A percentile compares a stretch with the other conserved stretches of the same genome.
Conservation (phyloP, 2,329 filamentous ascomycete species). For the Zymoseptoria passerinii region DNA sequence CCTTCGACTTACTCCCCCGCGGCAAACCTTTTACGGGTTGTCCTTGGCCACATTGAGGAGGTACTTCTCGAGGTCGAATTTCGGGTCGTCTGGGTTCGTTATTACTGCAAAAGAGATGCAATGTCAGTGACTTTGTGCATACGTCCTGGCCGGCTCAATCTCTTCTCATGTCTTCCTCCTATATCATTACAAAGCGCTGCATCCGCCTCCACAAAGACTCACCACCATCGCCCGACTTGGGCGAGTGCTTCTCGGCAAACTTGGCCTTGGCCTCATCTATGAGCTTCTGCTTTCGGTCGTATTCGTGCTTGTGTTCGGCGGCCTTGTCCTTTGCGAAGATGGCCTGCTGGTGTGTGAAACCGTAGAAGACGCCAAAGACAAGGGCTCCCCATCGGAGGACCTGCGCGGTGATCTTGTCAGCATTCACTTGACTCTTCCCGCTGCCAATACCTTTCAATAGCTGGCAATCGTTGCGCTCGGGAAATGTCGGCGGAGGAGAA, state of each 20-base stretch:
- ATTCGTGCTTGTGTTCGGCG: slow-evolving; percentile 68
- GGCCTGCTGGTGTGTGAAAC: slow-evolving; percentile 82
- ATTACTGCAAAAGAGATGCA: slow-evolving; percentile 46
- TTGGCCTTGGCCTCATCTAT: slow-evolving; percentile 90
- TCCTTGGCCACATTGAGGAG: slow-evolving; percentile 52
- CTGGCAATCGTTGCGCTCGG: background rate
- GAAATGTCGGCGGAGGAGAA: slow-evolving; percentile 24
- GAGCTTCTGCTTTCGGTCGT: slow-evolving; percentile 81
- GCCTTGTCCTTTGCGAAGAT: slow-evolving; percentile 65
- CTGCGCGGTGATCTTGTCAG: slow-evolving; percentile 41
- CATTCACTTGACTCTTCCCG: background rate
- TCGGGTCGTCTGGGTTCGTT: slow-evolving; percentile 71
- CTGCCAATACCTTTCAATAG: slow-evolving; percentile 3
- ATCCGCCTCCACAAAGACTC: slow-evolving; percentile 5
- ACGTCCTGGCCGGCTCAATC: background rate
- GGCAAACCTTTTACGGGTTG: background rate
- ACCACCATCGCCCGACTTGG: slow-evolving; percentile 35
- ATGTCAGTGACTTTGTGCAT: slow-evolving; percentile 4
- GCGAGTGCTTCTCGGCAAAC: slow-evolving; percentile 68
- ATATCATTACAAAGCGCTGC: background rate
- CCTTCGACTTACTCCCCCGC: background rate
- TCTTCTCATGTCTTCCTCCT: background rate
- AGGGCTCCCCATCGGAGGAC: slow-evolving; percentile 96
- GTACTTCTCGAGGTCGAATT: slow-evolving; percentile 88
- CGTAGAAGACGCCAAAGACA: slow-evolving; percentile 85